phyloP scores from a whole-genome alignment of 495 filamentous ascomycete genomes.

The Achaetomiella virescens region DNA sequence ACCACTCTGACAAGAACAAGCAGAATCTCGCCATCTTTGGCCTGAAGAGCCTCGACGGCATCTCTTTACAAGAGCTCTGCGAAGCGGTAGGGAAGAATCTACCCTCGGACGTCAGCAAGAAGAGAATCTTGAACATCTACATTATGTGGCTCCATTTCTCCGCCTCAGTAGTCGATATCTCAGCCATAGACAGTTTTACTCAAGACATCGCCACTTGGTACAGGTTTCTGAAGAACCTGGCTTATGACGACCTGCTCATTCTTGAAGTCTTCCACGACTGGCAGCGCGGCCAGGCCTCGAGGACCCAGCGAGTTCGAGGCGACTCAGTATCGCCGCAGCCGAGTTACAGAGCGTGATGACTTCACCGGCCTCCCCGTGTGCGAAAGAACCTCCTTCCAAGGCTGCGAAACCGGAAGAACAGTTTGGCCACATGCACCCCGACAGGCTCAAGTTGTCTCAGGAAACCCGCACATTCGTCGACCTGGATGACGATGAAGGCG shows the following conservation, averaged over 20 bases:
- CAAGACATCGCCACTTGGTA: conserved; percentile 16
- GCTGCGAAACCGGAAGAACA: neutral
- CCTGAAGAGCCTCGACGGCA: conserved; percentile 3
- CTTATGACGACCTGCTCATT: conserved; percentile 14
- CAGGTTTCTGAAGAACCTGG: neutral
- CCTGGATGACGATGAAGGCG: neutral
- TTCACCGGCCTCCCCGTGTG: neutral
- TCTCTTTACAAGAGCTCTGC: conserved; percentile 22
- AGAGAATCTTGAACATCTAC: conserved; percentile 17
- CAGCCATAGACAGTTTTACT: conserved; percentile 14
- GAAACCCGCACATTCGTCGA: neutral
- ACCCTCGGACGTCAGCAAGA: conserved; percentile 4
- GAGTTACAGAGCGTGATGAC: conserved; percentile 16
- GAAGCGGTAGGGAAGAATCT: conserved; percentile 9
- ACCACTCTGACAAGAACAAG: conserved; percentile 5
- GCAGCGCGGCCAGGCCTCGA: conserved; percentile 16
- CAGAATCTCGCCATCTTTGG: conserved; percentile 8
- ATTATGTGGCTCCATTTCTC: conserved; percentile 32
- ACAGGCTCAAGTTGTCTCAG: conserved; percentile 13
- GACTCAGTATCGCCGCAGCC: conserved; percentile 22
- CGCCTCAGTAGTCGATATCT: conserved; percentile 26
- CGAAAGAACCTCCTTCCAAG: neutral
- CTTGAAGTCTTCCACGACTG: conserved; percentile 25
- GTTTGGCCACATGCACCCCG: conserved; percentile 19
- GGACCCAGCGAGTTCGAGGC: conserved; percentile 18